phyloP scores from a whole-genome alignment of 1,284 basidiomycete species.

The Lentinus polychrous region DNA sequence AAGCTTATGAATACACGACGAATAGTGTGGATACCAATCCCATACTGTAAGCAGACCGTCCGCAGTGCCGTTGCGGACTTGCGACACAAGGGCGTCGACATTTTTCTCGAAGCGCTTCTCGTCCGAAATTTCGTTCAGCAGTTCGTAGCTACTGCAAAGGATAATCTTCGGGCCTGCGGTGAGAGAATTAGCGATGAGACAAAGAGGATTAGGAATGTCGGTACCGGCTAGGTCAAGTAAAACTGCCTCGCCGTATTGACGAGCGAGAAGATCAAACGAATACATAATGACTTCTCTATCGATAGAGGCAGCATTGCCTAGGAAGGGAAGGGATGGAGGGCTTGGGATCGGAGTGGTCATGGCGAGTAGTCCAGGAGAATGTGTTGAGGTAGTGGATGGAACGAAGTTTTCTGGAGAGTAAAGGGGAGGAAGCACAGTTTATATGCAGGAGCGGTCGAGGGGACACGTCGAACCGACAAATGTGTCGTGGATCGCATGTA shows the following conservation, averaged over 20 bases:
- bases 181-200: slow-evolving; percentile 8
- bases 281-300: slow-evolving; percentile 31
- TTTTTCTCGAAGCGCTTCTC: slow-evolving; percentile 38
- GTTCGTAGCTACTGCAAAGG: slow-evolving; percentile 28
- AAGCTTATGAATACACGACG: background rate
- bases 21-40: too few species aligned
- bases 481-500: too few species aligned
- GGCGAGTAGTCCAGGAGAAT: background rate
- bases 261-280: slow-evolving; percentile 33
- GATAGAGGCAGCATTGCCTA: slow-evolving; percentile 35
- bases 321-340: slow-evolving; percentile 35
- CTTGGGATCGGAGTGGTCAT: slow-evolving; percentile 30
- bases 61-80: slow-evolving; percentile 36
- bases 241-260: slow-evolving; percentile 41
- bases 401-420: too few species aligned
- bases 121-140: slow-evolving; percentile 37
- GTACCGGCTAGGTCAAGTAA: slow-evolving; percentile 34
- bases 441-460: too few species aligned
- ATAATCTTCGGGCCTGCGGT: slow-evolving; percentile 24
- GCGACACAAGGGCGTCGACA: slow-evolving; percentile 23
- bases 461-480: too few species aligned
- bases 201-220: slow-evolving; percentile 29
- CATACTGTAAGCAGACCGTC: slow-evolving; percentile 37
- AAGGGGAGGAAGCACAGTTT: too few species aligned
- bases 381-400: too few species aligned